Evolutionary conservation across 73 alveolate species (phyloP), one percentile per base, ranked within the genome.

Genomic region (Symbiodinium natans): DNA sequence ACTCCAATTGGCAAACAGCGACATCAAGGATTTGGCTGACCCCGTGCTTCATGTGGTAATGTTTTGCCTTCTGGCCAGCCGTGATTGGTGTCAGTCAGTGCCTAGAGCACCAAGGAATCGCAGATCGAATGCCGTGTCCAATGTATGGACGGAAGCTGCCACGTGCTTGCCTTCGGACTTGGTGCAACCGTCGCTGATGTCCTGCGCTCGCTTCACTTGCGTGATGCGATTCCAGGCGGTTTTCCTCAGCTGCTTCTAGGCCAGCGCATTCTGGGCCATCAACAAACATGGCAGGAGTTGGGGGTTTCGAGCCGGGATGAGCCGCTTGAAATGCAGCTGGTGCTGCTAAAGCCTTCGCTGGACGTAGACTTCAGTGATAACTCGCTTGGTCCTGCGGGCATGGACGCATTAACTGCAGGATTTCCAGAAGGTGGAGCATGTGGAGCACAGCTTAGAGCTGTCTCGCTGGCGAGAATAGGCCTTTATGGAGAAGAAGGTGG

Each of bases 211-310:
- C 96, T 90, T 34, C 96, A 71, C 11, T 15, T n/a, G 52, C 80
- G 87, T 41, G 96, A 88, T n/a, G 52, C 48, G 36, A 29, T 90
- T 29, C 75, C 86, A 4, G 33, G 29, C 10, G 96, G 96, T 1
- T 90, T 43, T 41, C 96, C 96, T 27, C 88, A 84, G 2, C 39
- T 90, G 96, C 96, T 90, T 19, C 52, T 68, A 19, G 96, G 96
- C 52, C 46, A 36, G 17, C 41, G 75, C 39, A 13, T 63, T 19
- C 31, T 90, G 77, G 9, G 29, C 42, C 42, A 17, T 31, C 84
- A 59, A 21, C 29, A 13, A 59, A 59, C 29, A 8, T 13, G 36
- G 77, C 77, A 33, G 5, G 46, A 10, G 8, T 34, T 74, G 84
- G 29, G 43, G 31, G 43, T 23, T 74, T 2, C 83, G 27, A 29